A percentile compares a stretch with the other conserved stretches of the same genome.
Evolutionary conservation across 1,284 basidiomycete genomes (phyloP).

Genomic region (Kwoniella shivajii): DNA sequence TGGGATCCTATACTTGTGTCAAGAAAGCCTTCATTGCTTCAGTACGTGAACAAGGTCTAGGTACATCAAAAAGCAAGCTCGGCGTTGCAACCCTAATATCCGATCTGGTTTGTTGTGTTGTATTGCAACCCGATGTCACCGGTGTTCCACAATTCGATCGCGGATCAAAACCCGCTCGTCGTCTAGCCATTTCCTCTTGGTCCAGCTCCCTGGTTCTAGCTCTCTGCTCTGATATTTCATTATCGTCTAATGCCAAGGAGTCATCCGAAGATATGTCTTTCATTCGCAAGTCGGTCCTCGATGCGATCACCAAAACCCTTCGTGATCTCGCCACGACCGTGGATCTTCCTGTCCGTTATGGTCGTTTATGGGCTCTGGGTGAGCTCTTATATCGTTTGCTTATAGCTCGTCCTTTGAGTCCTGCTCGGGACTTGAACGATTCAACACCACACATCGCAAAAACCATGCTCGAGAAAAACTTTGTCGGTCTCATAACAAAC

Average conservation of each 20-base stretch:
- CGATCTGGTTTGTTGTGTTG: constrained; percentile 76
- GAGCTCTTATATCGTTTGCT: constrained; percentile 88
- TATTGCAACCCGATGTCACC: constrained; percentile 54
- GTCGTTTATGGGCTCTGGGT: constrained; percentile 80
- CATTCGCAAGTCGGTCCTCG: constrained; percentile 86
- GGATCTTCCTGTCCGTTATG: constrained; percentile 77
- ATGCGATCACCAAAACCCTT: constrained; percentile 81
- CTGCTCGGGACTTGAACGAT: constrained; percentile 65
- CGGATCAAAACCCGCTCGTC: constrained; percentile 45
- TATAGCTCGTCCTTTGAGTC: constrained; percentile 66
- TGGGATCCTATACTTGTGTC: constrained; percentile 91
- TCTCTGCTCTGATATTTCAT: constrained; percentile 78
- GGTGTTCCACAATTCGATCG: constrained; percentile 6
- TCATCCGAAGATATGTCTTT: constrained; percentile 74
- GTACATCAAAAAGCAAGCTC: constrained; percentile 48
- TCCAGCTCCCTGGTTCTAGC: constrained; percentile 89
- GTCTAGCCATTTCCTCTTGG: constrained; percentile 68
- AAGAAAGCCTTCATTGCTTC: constrained; percentile 85
- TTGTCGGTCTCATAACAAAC: constrained; percentile 83
- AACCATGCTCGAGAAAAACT: constrained; percentile 98
- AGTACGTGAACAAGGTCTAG: constrained; percentile 60
- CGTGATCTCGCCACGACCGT: constrained; percentile 73
- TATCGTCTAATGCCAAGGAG: constrained; percentile 68
- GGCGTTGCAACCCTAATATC: constrained; percentile 62
- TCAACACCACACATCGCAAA: constrained; percentile 89